Percentiles rank a stretch among this genome's conserved stretches.
Evolutionary conservation across 2,329 filamentous ascomycete species (phyloP).

Genomic region (Phyllosticta paracitricarpa): DNA sequence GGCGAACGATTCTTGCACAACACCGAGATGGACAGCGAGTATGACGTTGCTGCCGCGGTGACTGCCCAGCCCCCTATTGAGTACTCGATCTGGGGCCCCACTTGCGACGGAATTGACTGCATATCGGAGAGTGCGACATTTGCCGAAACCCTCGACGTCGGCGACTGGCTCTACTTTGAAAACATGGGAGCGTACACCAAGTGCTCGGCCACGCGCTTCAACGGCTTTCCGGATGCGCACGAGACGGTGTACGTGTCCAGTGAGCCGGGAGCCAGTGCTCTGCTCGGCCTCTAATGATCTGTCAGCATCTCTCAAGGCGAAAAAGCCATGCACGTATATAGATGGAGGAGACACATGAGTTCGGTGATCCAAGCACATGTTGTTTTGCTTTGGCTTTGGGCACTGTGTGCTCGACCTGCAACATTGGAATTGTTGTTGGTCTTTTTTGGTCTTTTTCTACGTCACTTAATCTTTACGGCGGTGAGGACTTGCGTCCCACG

Average conservation of each 20-base stretch:
- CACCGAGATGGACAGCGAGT: conserved; percentile 9
- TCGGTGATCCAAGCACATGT: neutral
- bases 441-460: neutral
- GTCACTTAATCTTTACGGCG: neutral
- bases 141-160: conserved; percentile 69
- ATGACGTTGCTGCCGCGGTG: conserved; percentile 13
- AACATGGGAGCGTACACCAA: conserved; percentile 98
- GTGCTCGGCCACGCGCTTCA: conserved; percentile 96
- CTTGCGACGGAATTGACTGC: conserved; percentile 94
- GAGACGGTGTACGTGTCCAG: conserved; percentile 92
- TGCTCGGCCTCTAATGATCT: conserved; percentile 38
- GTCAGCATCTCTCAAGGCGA: neutral
- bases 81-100: conserved; percentile 97
- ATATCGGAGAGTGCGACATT: conserved; percentile 77
- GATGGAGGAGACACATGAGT: conserved; percentile 6
- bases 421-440: neutral
- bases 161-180: conserved; percentile 98
- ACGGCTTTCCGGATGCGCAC: conserved; percentile 87
- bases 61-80: conserved; percentile 33
- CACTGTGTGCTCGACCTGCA: neutral
- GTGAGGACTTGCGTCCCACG: neutral
- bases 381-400: neutral
- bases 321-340: neutral
- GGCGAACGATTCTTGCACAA: conserved; percentile 48
- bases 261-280: conserved; percentile 72